Evolutionary conservation across 129 eudicot genomes (phyloP).

Genomic region (Flaveria bidentis): DNA sequence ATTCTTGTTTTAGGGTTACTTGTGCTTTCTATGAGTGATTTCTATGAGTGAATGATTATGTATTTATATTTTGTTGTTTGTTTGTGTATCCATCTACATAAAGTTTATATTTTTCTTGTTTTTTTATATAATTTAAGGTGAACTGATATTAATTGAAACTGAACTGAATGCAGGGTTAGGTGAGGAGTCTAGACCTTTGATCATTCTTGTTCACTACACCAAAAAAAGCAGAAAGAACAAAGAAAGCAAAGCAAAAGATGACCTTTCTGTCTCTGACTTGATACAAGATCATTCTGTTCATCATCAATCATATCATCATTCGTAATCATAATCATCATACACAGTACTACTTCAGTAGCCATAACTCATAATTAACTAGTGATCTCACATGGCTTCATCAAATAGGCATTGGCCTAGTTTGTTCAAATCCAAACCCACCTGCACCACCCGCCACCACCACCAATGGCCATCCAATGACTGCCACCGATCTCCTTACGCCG

Average conservation of each 20-base stretch:
- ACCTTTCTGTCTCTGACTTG: conserved; percentile 17
- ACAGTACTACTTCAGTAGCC: background rate
- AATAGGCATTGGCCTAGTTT: conserved; percentile 97
- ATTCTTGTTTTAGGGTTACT: conserved; percentile 49
- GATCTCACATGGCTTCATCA: conserved; percentile 56
- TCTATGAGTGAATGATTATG: background rate
- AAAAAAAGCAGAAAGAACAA: conserved; percentile 36
- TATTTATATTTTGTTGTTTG: background rate
- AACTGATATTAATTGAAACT: conserved; percentile 33
- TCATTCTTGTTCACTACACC: conserved; percentile 31
- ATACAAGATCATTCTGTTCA: conserved; percentile 18
- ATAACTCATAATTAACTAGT: background rate
- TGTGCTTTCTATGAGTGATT: conserved; percentile 13
- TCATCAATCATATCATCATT: conserved; percentile 25
- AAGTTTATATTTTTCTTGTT: background rate
- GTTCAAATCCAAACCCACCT: conserved; percentile 82
- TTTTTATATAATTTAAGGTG: background rate
- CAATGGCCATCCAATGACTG: conserved; percentile 60
- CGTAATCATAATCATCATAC: background rate
- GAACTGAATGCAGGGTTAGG: conserved; percentile 56
- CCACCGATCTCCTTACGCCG: conserved; percentile 39
- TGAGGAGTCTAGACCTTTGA: conserved; percentile 51
- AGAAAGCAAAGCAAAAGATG: conserved; percentile 20
- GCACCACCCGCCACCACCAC: conserved; percentile 48
- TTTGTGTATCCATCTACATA: background rate